Evolutionary conservation across 1,284 basidiomycete species (phyloP), one percentile per base, ranked within the genome.

Genomic region (Trichosporon inkin): DNA sequence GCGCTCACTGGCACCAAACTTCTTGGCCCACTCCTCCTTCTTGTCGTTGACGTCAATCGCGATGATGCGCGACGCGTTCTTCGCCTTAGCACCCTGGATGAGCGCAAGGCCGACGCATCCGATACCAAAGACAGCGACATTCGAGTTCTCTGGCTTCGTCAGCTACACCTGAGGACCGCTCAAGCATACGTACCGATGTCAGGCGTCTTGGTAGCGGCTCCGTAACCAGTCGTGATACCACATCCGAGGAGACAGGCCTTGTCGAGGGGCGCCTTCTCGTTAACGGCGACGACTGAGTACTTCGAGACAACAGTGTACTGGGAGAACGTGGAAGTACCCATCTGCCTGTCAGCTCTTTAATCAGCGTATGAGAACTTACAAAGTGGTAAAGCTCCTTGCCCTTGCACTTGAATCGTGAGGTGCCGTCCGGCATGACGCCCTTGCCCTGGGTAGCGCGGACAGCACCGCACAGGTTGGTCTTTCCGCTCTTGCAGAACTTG

Each of bases 281-380:
- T 86, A 64, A 99, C 87, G 22, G 90, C 86, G 41, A 99, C 95
- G 20, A 99, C 90, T 35, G 94, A 98, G 64, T 93, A 93, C 72
- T 99, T 92, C 54, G 92, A 91, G 5, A 99, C 93, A 59, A 99
- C 96, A 11, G 96, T 99, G 82, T 99, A 99, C 78, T 99, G 94
- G 22, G 92, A 94, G 81, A 99, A 99, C 5, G 95, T 96, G 49
- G 94, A 97, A 20, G 89, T 92, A 52, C 95, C 95, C 96, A 99
- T 99, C 91, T 94, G 64, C 3, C 20, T 2, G 52, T 55, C 11
- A 52, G 55, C 57, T 24, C 10, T 24, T 1, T 1, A 6, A n/a
- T 37, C 51, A 2, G 5, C 8, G 24, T 2, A 3, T 19, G 24
- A 4, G 35, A 3, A 80, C 88, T 63, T 67, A 93, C 91, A 71